phyloP scores from a whole-genome alignment of 345 rosid genomes.

The Salix koriyanagi region DNA sequence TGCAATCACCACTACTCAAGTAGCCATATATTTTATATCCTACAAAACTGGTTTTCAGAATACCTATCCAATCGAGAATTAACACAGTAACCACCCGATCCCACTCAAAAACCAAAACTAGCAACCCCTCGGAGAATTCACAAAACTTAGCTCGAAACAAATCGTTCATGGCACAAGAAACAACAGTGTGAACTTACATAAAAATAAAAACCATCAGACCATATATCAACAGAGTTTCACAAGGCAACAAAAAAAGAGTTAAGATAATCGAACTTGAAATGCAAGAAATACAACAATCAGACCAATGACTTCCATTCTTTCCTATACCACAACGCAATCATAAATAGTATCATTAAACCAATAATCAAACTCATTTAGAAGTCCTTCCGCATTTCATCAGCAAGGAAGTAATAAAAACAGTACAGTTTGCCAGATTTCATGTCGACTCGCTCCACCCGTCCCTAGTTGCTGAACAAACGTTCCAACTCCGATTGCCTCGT shows the following conservation, averaged over 20 bases:
- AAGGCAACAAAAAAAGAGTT: neutral
- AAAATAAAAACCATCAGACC: neutral
- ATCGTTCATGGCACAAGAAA: neutral
- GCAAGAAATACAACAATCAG: neutral
- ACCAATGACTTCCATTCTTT: neutral
- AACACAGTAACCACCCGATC: neutral
- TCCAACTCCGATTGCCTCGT: constrained; percentile 81
- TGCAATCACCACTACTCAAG: constrained; percentile 5
- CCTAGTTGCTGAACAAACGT: constrained; percentile 64
- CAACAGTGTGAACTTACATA: neutral
- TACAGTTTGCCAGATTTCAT: constrained; percentile 78
- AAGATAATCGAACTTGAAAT: neutral
- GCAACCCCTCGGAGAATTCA: neutral
- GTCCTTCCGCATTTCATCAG: neutral
- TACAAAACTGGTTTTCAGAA: constrained; percentile 1
- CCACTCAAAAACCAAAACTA: neutral
- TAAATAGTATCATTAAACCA: neutral
- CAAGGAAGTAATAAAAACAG: neutral
- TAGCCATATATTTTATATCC: constrained; percentile 14
- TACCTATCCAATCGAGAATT: neutral
- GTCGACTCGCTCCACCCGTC: constrained; percentile 77
- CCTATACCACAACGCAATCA: neutral
- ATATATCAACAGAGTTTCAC: neutral
- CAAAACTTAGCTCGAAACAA: neutral
- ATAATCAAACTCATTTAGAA: neutral